phyloP scores from a whole-genome alignment of 2,329 filamentous ascomycete genomes.

The Camillea tinctor region DNA sequence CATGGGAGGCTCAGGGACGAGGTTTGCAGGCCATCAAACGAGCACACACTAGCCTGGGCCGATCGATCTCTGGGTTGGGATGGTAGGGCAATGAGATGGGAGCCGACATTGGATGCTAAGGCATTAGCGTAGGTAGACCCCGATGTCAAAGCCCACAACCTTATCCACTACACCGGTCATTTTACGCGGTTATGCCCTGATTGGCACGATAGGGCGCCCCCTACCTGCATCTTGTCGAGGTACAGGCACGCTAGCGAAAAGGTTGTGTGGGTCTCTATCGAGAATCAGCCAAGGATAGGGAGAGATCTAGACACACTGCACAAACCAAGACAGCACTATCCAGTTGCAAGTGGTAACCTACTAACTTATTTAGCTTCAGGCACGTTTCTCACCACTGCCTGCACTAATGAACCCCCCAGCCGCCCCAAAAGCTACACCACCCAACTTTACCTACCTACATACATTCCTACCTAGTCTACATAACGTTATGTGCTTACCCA shows the following conservation, averaged over 20 bases:
- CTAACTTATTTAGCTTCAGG: slow-evolving; percentile 4
- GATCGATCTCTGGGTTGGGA: neutral
- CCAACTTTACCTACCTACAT: too few species aligned
- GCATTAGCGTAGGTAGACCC: slow-evolving; percentile 5
- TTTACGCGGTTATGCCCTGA: slow-evolving; percentile 16
- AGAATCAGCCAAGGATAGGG: slow-evolving; percentile 7
- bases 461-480: neutral
- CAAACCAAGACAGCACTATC: slow-evolving; percentile 11
- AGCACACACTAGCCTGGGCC: neutral
- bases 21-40: neutral
- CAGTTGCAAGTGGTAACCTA: slow-evolving; percentile 1
- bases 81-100: neutral
- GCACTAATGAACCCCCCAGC: neutral
- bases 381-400: slow-evolving; percentile 11
- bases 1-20: neutral
- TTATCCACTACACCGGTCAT: slow-evolving; percentile 22
- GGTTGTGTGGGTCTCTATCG: slow-evolving; percentile 14
- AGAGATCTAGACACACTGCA: slow-evolving; percentile 18
- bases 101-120: neutral
- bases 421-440: neutral
- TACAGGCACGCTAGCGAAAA: slow-evolving; percentile 4
- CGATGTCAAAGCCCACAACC: slow-evolving; percentile 7
- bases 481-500: neutral
- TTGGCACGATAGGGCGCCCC: slow-evolving; percentile 24
- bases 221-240: slow-evolving; percentile 14